A percentile compares a stretch with the other conserved stretches of the same genome.
Conservation (phyloP, 2,329 filamentous ascomycete species). For the Neophaeococcomyces mojaviensis region DNA sequence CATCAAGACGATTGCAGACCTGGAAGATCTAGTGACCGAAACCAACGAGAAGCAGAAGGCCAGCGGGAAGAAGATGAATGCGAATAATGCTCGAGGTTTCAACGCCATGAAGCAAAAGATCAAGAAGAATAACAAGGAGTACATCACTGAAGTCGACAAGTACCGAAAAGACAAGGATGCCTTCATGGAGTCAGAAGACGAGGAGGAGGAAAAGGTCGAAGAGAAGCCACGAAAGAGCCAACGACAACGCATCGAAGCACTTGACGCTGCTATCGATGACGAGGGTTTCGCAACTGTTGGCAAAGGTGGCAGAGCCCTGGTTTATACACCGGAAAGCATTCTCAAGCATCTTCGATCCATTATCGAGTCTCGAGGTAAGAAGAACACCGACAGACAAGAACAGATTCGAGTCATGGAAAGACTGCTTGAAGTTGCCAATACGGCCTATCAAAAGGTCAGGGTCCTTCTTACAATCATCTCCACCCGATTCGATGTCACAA, state of each 20-base stretch:
- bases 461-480: conserved; percentile 87
- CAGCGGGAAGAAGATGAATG: conserved; percentile 97
- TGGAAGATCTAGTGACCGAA: conserved; percentile 93
- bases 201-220: conserved; percentile 48
- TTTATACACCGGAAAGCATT: conserved; percentile 95
- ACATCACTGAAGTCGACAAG: conserved; percentile 75
- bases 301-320: conserved; percentile 77
- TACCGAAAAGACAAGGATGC: conserved; percentile 79
- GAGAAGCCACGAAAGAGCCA: conserved; percentile 35
- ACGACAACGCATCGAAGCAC: conserved; percentile 43
- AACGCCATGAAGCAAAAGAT: conserved; percentile 98
- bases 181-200: conserved; percentile 79
- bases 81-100: conserved; percentile 83
- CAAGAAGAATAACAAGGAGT: conserved; percentile 97
- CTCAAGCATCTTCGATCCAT: conserved; percentile 93
- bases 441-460: conserved; percentile 88
- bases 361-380: conserved; percentile 92
- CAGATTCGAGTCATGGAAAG: conserved; percentile 98
- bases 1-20: conserved; percentile 83
- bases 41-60: conserved; percentile 93
- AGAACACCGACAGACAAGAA: conserved; percentile 92
- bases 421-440: conserved; percentile 77
- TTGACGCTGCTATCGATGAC: conserved; percentile 56
- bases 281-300: conserved; percentile 86
- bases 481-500: conserved; percentile 85